Evolutionary conservation across 345 rosid species (phyloP).

Genomic region (Salix brachista): DNA sequence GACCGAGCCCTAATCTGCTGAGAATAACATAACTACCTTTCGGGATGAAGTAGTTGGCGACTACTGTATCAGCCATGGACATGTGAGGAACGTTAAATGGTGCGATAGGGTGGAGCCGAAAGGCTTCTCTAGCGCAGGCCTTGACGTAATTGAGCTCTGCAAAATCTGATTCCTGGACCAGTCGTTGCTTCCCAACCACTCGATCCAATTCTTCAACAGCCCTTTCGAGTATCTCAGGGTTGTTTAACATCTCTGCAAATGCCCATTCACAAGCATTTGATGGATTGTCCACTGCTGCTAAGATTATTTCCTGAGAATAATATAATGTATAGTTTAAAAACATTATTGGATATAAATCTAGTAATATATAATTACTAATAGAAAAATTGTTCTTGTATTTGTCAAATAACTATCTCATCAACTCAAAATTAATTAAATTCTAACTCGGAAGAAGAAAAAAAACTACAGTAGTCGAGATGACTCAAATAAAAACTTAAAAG

Average conservation of each 20-base stretch:
- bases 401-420: background rate
- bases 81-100: conserved; percentile 50
- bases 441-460: too few relatives aligned
- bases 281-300: conserved; percentile 53
- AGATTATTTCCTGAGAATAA: conserved; percentile 41
- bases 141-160: conserved; percentile 39
- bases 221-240: conserved; percentile 36
- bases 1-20: conserved; percentile 41
- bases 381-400: too few relatives aligned
- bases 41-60: conserved; percentile 45
- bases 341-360: background rate
- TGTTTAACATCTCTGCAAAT: conserved; percentile 50
- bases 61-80: conserved; percentile 17
- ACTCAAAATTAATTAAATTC: too few relatives aligned
- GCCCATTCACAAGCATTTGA: conserved; percentile 57
- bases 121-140: conserved; percentile 49
- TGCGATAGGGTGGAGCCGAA: conserved; percentile 46
- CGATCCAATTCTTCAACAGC: conserved; percentile 42
- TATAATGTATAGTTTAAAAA: background rate
- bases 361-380: too few relatives aligned
- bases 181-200: conserved; percentile 42
- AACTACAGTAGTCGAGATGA: too few relatives aligned
- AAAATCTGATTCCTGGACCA: conserved; percentile 50
- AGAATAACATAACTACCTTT: conserved; percentile 46
- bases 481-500: too few relatives aligned